Base-by-base conservation (phyloP, 2,329 filamentous ascomycete genomes). In the Pseudogymnoascus destructans region DNA sequence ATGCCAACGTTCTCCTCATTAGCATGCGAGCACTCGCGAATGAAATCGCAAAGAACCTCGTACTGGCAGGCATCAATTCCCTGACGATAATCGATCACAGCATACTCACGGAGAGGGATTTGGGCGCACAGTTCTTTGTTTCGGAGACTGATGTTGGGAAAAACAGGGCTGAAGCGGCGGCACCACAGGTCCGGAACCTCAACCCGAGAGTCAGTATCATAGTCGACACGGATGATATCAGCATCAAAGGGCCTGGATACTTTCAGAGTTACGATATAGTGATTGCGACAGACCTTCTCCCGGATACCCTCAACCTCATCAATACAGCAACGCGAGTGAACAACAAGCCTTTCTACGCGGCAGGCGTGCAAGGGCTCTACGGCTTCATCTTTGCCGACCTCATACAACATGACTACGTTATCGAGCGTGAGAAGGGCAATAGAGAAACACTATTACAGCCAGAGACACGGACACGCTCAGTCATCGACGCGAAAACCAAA, bases 11-110 rank as follows among this genome's bases (percentile, higher is more conserved):
- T 65, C 84, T 97, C 49, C 81, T 98, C 62, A 85, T 98, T 64
- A 90, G 85, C 27, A 83, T 95, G 71, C 88, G 87, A 68, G 90
- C 87, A 0, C 80, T 98, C 13, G 90, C 87, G 59, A 95, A 92
- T 69, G 93, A 98, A 73, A 86, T 97, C 58, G 91, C 93, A 62
- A 98, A 98, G 76, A 98, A 97, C 69, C 84, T 98, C 19, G 92
- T 96, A 15, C 82, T 98, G 2, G 91, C 93, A 19, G 93, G 93
- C 60, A 87, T 98, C 66, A 87, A 87, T 59, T 92, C 89, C 30
- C 78, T 98, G 61, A 97, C 92, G 13, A 83, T 98, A 59, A 77
- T 93, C 60, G 93, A 98, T 72, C 80, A 87, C 66, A 82, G 85
- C 58, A 62, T 74, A 8, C 86, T 95, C 59, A 86, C 81, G 0